Evolutionary conservation across 371 early-diverging fungal species (phyloP), one percentile per base, ranked within the genome.

Genomic region (Zancudomyces culisetae): DNA sequence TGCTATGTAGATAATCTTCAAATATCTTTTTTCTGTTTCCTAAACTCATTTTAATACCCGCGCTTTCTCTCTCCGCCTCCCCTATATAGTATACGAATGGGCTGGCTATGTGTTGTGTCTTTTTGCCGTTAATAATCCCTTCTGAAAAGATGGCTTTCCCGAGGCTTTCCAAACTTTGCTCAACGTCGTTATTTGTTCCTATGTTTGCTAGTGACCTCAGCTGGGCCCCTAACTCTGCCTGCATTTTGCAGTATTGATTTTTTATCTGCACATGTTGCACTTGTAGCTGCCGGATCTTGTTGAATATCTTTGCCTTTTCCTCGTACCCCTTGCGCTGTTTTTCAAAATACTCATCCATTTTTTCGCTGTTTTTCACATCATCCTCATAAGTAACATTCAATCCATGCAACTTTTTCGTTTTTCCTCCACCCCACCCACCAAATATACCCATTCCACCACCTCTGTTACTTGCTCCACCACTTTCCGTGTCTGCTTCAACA

Each of bases 21-120:
- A 69, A 68, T 12, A 68, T 61, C 8, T 58, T 45, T 57, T 60
- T 58, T 23, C 68, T 55, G 42, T 51, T 58, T 52, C 43, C 43
- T 56, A 68, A 43, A 22, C 59, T 58, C 42, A 49, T 49, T 50
- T 67, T 62, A 53, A 68, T 58, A 12, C 49, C 47, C 29, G 35
- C 39, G 18, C 45, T 54, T 3, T n/a, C 42, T 19, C 41, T 29
- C 3, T 54, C 54, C 6, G 45, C 30, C 29, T 51, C 27, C 18
- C 24, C 8, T 4, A 49, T 28, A n/a, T 20, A 43, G 42, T 24
- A 21, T 28, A 27, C 24, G 4, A 27, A 27, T 18, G 27, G 28
- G 28, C 20, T 49, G 20, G 8, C 28, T 43, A 22, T 22, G 28
- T 24, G 42, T 24, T 22, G 12, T 8, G 45, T 22, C 22, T 22